A percentile compares a stretch with the other conserved stretches of the same genome.
phyloP scores from a whole-genome alignment of 192 early-diverging fungal species.

The Piromyces finnis region DNA sequence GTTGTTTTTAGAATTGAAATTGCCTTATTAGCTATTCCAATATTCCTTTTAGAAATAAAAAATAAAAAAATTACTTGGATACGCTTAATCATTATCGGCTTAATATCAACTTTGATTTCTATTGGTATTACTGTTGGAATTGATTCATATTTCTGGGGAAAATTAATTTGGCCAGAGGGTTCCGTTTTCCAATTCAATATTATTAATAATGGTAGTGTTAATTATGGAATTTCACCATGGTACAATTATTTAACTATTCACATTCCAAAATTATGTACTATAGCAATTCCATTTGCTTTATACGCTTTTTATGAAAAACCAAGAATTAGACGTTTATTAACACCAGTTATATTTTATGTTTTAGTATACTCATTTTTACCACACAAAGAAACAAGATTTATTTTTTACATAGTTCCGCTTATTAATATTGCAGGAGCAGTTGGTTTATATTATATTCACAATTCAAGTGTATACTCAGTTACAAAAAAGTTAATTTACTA shows the following conservation, averaged over 20 bases:
- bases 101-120: conserved; percentile 4
- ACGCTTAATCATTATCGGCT: neutral
- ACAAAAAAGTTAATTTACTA: neutral
- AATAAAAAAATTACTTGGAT: neutral
- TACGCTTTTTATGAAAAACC: conserved; percentile 19
- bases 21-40: conserved; percentile 19
- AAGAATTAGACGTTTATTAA: conserved; percentile 25
- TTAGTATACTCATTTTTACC: conserved; percentile 49
- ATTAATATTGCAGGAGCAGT: conserved; percentile 52
- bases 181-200: conserved; percentile 60
- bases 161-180: conserved; percentile 50
- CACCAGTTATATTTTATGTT: conserved; percentile 37
- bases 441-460: conserved; percentile 19
- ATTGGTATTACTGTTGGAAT: conserved; percentile 23
- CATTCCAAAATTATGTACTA: conserved; percentile 55
- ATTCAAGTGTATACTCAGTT: conserved; percentile 2
- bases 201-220: conserved; percentile 26
- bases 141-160: conserved; percentile 67
- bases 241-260: conserved; percentile 50
- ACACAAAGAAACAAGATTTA: conserved; percentile 95
- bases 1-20: conserved; percentile 38
- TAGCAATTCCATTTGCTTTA: conserved; percentile 47
- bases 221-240: conserved; percentile 56
- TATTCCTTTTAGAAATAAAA: conserved; percentile 12
- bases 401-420: conserved; percentile 68